These are phyloP conservation scores for Aspergillus homomorphus DNA, from an alignment of 495 filamentous ascomycete genomes.

Conservation along the genomic window DNA sequence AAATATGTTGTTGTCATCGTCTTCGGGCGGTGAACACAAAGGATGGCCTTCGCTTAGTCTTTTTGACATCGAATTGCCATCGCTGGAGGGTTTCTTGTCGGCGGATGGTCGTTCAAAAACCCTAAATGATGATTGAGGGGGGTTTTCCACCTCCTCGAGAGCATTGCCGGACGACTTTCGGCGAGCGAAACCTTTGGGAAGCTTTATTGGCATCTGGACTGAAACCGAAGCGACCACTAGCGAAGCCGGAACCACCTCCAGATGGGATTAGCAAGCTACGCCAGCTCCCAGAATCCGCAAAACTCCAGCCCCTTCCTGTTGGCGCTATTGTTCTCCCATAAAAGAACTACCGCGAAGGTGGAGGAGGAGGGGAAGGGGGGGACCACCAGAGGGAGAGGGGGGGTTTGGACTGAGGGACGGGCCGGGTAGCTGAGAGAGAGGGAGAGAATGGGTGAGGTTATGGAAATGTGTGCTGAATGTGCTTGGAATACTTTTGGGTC, in stretches of 20 bases:
- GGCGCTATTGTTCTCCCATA: slow-evolving; percentile 19
- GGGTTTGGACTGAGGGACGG: background rate
- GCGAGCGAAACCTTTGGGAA: slow-evolving; percentile 61
- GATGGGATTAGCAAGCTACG: slow-evolving; percentile 12
- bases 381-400: too few species aligned
- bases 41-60: slow-evolving; percentile 37
- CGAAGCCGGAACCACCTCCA: slow-evolving; percentile 15
- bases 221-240: slow-evolving; percentile 12
- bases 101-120: slow-evolving; percentile 55
- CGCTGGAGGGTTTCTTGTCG: slow-evolving; percentile 48
- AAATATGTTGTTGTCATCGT: slow-evolving; percentile 49
- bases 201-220: slow-evolving; percentile 63
- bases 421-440: background rate
- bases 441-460: background rate
- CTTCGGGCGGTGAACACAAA: slow-evolving; percentile 48
- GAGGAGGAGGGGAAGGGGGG: slow-evolving; percentile 5
- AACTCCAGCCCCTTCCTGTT: slow-evolving; percentile 9
- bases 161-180: slow-evolving; percentile 66
- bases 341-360: slow-evolving; percentile 9
- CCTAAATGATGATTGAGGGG: slow-evolving; percentile 53
- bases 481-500: slow-evolving; percentile 17
- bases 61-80: slow-evolving; percentile 42
- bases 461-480: slow-evolving; percentile 5
- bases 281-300: slow-evolving; percentile 12
- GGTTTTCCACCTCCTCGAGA: slow-evolving; percentile 53